Evolutionary conservation across 306 rosid species (phyloP), one percentile per base, ranked within the genome.

Genomic region (Fragaria ananassa): DNA sequence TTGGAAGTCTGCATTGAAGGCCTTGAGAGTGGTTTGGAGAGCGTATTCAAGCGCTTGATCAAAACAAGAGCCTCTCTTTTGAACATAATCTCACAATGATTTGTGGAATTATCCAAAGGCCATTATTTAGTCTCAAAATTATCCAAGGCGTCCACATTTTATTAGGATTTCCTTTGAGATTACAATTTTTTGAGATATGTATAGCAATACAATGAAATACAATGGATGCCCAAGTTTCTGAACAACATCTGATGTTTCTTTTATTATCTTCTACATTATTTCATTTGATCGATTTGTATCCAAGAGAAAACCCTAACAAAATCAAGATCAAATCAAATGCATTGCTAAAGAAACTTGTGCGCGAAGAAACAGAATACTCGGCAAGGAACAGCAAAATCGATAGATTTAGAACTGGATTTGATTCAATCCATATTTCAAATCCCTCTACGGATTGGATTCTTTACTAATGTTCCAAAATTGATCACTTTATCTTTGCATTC

Each of bases 11-110:
- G 83, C 47, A 81, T 86, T 75, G 89, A 87, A 80, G 80, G 71
- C 62, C 29, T 91, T 37, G 96, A 89, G 76, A 89, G 70, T 72
- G 84, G 83, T 6, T 60, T 93, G 81, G 91, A 86, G 68, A 78
- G 35, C 8, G 34, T 90, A 47, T 90, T 89, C 72, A 87, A 90
- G 85, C 66, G 76, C 44, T 72, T 93, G 85, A 82, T 90, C 5
- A 93, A 82, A 68, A 77, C 85, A 53, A 58, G 64, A 58, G 35
- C 64, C 25, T 23, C 64, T 25, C 37, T 58, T 0, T 58, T 58
- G 64, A 58, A 23, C 37, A 10, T 25, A 23, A 58, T 25, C 17
- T 58, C 64, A 58, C 89, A 82, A 62, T 89, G 21, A 72, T 14
- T 84, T n/a, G 62, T 39, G 46, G 17, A 5, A 11, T 17, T 56